Evolutionary conservation across 2,329 filamentous ascomycete species (phyloP), one percentile per base, ranked within the genome.

Genomic region (Phaeosphaeriaceae sp.): DNA sequence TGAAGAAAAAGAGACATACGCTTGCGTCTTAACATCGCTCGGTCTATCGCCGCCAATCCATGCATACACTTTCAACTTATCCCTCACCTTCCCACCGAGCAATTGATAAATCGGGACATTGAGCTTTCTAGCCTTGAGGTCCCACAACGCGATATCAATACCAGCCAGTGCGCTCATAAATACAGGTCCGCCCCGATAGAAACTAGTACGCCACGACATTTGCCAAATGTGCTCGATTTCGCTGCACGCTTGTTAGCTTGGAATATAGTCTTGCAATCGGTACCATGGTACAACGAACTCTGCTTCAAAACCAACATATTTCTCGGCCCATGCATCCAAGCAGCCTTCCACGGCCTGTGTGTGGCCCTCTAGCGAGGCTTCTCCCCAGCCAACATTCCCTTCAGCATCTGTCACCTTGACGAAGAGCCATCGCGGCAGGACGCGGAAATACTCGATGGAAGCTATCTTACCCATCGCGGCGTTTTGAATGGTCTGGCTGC

Each of bases 181-280:
- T 8, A 92, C 88, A 0, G 89, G 87, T 0, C 89, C 89, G 2
- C 89, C 89, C 21, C 89, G 80, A 70, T 92, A 92, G 71, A 92
- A 93, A 0, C 84, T 83, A 34, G 66, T 67, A 34, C 89, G 81
- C 82, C 86, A 92, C 20, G 83, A 83, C 56, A 82, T 80, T 67
- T 91, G 88, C 89, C 89, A 92, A 49, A 92, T 87, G 55, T 90
- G 86, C 66, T 92, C 89, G 56, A 92, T 92, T 40, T 90, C 84
- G 65, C 86, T 89, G 18, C 26, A 38, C 32, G 15, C 12, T n/a
- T 40, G 23, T 42, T 12, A 43, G 28, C n/a, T n/a, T n/a, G n/a
- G n/a, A n/a, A 1, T 6, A 15, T 6, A 3, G 41, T 23, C 1
- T 40, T 3, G 15, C 2, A 16, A 37, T 26, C 11, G 7, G 23